Conservation (phyloP, 345 rosid genomes). For the Syzygium aromaticum region DNA sequence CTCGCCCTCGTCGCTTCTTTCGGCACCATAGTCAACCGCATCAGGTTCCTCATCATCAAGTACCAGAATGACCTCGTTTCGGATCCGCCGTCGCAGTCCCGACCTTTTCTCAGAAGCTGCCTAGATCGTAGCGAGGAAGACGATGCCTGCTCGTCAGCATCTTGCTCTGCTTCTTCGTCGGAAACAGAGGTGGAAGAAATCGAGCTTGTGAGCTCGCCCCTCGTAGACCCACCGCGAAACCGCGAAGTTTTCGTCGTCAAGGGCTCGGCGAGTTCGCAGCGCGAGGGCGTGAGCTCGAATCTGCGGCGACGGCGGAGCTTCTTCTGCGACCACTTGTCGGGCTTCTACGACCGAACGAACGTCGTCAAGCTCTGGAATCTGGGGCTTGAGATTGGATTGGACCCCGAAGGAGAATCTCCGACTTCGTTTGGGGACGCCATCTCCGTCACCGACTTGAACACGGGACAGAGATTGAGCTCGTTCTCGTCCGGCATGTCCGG, state of each 20-base stretch:
- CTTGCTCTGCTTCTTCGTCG: neutral
- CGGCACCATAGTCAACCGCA: conserved; percentile 29
- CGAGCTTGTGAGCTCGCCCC: neutral
- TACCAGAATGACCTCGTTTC: conserved; percentile 6
- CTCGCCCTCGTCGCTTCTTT: conserved; percentile 58
- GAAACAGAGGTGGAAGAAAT: conserved; percentile 17
- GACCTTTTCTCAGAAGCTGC: neutral
- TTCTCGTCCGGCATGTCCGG: conserved; percentile 5
- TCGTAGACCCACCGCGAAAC: neutral
- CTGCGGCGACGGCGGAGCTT: conserved; percentile 24
- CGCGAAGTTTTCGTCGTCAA: conserved; percentile 22
- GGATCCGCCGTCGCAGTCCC: neutral
- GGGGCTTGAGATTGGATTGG: conserved; percentile 19
- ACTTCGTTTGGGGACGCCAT: neutral
- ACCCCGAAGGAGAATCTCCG: conserved; percentile 7
- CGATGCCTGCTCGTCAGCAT: neutral
- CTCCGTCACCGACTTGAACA: conserved; percentile 9
- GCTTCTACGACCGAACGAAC: conserved; percentile 24
- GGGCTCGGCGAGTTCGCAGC: conserved; percentile 15
- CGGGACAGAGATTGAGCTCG: conserved; percentile 2
- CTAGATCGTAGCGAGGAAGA: conserved; percentile 2
- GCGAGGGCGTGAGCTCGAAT: neutral
- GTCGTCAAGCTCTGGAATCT: conserved; percentile 51
- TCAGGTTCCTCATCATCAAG: conserved; percentile 33
- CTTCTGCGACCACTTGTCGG: conserved; percentile 29